Evolutionary conservation across 75 land plant species (phyloP), one percentile per base, ranked within the genome.

Genomic region (Cupressus sempervirens): DNA sequence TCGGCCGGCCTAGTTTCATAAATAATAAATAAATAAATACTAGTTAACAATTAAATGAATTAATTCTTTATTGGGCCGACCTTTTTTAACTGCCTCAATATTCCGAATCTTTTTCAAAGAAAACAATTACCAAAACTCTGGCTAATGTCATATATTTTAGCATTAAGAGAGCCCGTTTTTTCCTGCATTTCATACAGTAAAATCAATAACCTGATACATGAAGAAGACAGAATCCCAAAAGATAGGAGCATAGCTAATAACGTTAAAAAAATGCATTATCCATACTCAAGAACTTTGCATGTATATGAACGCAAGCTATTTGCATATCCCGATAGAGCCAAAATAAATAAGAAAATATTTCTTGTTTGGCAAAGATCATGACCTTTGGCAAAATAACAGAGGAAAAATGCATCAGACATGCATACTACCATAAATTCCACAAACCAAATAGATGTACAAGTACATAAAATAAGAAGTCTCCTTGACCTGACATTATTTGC

Each of bases 371-470:
- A 45, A 79, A 79, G 74, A 32, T 72, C 29, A 79, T 79, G 81
- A 13, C 29, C 81, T 79, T n/a, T n/a, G 48, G 45, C 41, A 40
- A 79, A 48, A 43, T 79, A 40, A 26, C 7, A 79, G 29, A 26
- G 45, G n/a, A 40, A 77, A 40, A 79, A 79, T n/a, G 46, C 46
- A 79, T 79, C 50, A 79, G 81, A 79, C 46, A 45, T 43, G 29
- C 29, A 79, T 26, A 45, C n/a, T 79, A 79, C 50, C n/a, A 79
- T 43, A 30, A 79, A 79, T 79, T 79, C 52, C 9, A 15, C 46
- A 79, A 79, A 79, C 81, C 40, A 41, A 79, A 38, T 43, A 79
- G 81, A 41, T 79, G 48, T 79, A 79, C 45, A 79, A 79, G 81
- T 79, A 79, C 81, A 79, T 79, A 43, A 79, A 43, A 79, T 45